Evolutionary conservation across 2,329 filamentous ascomycete genomes (phyloP).

Genomic region (Cladosporium sp.): DNA sequence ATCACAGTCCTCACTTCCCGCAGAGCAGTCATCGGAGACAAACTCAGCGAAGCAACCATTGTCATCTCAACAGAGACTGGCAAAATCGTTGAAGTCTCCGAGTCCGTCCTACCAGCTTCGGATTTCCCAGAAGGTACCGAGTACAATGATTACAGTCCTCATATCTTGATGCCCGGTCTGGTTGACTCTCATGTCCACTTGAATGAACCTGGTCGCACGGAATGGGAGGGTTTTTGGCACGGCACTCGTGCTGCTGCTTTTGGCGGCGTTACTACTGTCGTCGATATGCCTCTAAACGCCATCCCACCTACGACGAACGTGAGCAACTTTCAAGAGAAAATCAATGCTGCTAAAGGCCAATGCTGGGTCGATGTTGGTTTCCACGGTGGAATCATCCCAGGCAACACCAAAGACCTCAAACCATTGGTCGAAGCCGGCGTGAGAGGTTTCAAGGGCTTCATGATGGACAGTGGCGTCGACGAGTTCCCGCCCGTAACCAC

Average conservation of each 20-base stretch:
- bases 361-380: constrained; percentile 99
- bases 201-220: constrained; percentile 92
- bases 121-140: constrained; percentile 67
- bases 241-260: constrained; percentile 91
- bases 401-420: constrained; percentile 74
- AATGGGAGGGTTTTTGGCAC: constrained; percentile 98
- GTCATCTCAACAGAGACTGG: constrained; percentile 72
- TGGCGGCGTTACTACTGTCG: constrained; percentile 90
- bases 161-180: constrained; percentile 80
- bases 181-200: constrained; percentile 97
- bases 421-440: constrained; percentile 80
- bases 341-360: constrained; percentile 75
- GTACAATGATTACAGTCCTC: constrained; percentile 80
- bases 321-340: constrained; percentile 74
- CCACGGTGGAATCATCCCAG: constrained; percentile 90
- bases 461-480: constrained; percentile 94
- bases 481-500: constrained; percentile 92
- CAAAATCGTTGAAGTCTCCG: constrained; percentile 74
- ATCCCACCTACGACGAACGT: constrained; percentile 95
- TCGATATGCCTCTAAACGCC: constrained; percentile 97
- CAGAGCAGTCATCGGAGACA: constrained; percentile 72
- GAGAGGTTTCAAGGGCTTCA: constrained; percentile 92
- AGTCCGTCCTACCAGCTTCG: constrained; percentile 66
- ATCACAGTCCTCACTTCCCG: constrained; percentile 77
- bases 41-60: constrained; percentile 77